phyloP scores from a whole-genome alignment of 2,329 filamentous ascomycete species.

The Aquanectria penicillioides region DNA sequence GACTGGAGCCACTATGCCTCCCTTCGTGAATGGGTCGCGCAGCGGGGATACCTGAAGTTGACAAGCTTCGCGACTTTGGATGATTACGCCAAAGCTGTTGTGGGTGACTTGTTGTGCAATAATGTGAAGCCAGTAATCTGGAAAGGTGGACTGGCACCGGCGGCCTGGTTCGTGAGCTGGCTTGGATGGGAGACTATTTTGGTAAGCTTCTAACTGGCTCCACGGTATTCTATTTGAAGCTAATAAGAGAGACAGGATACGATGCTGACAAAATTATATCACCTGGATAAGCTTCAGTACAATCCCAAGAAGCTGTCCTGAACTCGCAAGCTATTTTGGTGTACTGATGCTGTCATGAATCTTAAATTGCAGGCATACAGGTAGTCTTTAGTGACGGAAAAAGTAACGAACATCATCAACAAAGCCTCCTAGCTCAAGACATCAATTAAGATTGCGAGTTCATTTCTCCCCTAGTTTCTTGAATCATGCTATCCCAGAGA shows the following conservation, averaged over 20 bases:
- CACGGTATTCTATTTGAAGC: too few relatives aligned
- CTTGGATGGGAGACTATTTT: slow-evolving; percentile 22
- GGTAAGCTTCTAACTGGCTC: slow-evolving; percentile 2
- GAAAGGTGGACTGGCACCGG: slow-evolving; percentile 16
- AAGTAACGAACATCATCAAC: too few relatives aligned
- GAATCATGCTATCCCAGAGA: too few relatives aligned
- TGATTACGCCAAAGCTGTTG: slow-evolving; percentile 9
- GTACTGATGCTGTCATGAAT: not conserved
- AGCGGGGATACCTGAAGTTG: not conserved
- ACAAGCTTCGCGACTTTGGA: slow-evolving; percentile 1
- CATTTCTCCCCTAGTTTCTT: too few relatives aligned
- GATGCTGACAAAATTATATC: slow-evolving; percentile 7
- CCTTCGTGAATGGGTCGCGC: slow-evolving; percentile 8
- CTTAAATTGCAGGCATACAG: too few relatives aligned
- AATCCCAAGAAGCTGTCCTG: not conserved
- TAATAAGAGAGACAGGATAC: not conserved
- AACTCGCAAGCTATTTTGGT: not conserved
- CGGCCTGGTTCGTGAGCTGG: slow-evolving; percentile 26
- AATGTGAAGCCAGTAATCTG: slow-evolving; percentile 18
- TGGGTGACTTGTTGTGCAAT: slow-evolving; percentile 7
- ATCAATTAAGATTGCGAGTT: too few relatives aligned
- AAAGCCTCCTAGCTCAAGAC: too few relatives aligned
- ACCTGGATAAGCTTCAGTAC: slow-evolving; percentile 8
- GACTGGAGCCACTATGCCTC: slow-evolving; percentile 18
- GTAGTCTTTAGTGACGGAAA: too few relatives aligned